Percentiles rank a stretch among this genome's conserved stretches.
Evolutionary conservation across 2,329 filamentous ascomycete genomes (phyloP).

Genomic region (Pseudocercospora eumusae): DNA sequence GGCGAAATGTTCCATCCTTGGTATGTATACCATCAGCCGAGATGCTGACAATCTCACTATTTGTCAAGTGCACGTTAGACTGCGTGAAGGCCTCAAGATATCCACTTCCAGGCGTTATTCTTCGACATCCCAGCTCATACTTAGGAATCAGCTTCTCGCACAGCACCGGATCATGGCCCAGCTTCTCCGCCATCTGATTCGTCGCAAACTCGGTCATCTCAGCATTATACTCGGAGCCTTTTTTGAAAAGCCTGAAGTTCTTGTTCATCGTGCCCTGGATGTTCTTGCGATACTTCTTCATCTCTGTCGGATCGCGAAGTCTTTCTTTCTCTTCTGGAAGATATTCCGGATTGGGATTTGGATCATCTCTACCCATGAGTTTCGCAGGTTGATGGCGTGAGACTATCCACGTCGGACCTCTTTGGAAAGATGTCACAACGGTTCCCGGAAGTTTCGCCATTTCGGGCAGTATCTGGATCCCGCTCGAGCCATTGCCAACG

Average conservation of each 20-base stretch:
- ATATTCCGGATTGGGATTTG: constrained; percentile 33
- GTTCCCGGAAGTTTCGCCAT: constrained; percentile 38
- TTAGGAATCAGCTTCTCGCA: constrained; percentile 51
- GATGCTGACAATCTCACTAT: constrained; percentile 44
- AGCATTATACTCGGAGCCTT: constrained; percentile 51
- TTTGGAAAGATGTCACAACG: constrained; percentile 42
- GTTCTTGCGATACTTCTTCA: constrained; percentile 47
- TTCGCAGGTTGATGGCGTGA: constrained; percentile 24
- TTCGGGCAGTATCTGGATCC: constrained; percentile 45
- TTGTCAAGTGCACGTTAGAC: constrained; percentile 50
- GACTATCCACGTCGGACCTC: constrained; percentile 45
- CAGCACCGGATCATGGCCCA: constrained; percentile 58
- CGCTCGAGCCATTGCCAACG: constrained; percentile 41
- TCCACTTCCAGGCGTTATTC: constrained; percentile 53
- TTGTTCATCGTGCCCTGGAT: constrained; percentile 50
- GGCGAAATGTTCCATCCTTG: constrained; percentile 40
- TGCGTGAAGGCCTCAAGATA: constrained; percentile 53
- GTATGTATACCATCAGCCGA: constrained; percentile 43
- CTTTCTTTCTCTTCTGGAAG: constrained; percentile 35
- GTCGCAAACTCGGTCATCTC: constrained; percentile 52
- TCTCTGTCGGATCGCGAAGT: constrained; percentile 44
- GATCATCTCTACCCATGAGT: constrained; percentile 24
- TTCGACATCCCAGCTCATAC: constrained; percentile 51
- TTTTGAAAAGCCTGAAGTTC: constrained; percentile 47
- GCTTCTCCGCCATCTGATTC: constrained; percentile 55